Evolutionary conservation across 2,329 filamentous ascomycete species (phyloP).

Genomic region (Xylariales sp.): DNA sequence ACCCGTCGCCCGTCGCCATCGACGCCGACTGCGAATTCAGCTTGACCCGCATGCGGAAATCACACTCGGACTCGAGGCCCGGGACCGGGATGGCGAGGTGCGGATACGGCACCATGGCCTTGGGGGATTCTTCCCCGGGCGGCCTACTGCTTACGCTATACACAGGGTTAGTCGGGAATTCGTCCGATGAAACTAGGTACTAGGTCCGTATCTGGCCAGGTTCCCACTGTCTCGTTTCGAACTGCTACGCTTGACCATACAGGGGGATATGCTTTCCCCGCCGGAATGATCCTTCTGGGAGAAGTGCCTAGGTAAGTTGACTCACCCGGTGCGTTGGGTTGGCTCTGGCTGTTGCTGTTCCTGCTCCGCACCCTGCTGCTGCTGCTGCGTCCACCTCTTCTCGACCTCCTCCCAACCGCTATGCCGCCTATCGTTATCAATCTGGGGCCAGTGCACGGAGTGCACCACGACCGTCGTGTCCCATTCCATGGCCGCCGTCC

Average conservation of each 20-base stretch:
- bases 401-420: constrained; percentile 47
- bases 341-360: not conserved
- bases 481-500: constrained; percentile 41
- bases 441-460: constrained; percentile 32
- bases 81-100: constrained; percentile 45
- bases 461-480: constrained; percentile 40
- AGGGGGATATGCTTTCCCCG: not conserved
- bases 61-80: constrained; percentile 42
- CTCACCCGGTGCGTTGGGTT: constrained; percentile 19
- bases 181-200: not conserved
- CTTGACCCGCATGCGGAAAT: constrained; percentile 48
- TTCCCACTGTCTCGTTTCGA: not conserved
- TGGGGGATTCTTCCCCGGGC: constrained; percentile 21
- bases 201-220: not conserved
- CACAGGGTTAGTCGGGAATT: constrained; percentile 15
- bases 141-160: constrained; percentile 19
- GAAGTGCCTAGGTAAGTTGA: not conserved
- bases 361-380: constrained; percentile 20
- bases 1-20: constrained; percentile 42
- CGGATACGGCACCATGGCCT: constrained; percentile 38
- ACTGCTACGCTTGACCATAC: not conserved
- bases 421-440: constrained; percentile 42
- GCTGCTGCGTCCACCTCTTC: constrained; percentile 39
- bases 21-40: constrained; percentile 45
- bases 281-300: not conserved